phyloP scores from a whole-genome alignment of 768 basidiomycete genomes.

The Mycena capillaripes region DNA sequence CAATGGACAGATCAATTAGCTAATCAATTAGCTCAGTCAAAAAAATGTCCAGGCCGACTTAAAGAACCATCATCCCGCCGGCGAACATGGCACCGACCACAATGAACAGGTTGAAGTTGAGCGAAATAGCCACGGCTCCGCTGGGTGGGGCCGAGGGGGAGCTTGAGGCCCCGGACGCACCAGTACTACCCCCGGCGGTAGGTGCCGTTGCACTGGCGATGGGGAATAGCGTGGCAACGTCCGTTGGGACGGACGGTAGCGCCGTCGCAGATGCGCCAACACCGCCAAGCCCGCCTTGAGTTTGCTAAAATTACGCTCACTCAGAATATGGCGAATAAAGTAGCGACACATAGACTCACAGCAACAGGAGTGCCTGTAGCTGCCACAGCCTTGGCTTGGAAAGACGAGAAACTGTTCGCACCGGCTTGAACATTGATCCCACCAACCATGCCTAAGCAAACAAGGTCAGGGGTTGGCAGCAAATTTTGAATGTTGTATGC shows the following conservation, averaged over 20 bases:
- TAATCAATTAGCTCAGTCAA: no score
- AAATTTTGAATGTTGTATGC: constrained; percentile 24
- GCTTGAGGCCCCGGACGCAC: background rate
- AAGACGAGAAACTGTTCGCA: constrained; percentile 55
- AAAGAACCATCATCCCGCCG: no score
- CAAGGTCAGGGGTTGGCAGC: constrained; percentile 46
- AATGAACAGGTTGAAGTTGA: no score
- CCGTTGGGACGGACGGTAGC: constrained; percentile 52
- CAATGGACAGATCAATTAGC: no score
- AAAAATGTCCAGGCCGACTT: no score
- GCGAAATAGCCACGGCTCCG: no score
- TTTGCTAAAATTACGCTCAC: constrained; percentile 53
- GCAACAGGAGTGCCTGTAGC: background rate
- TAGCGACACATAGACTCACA: background rate
- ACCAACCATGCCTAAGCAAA: constrained; percentile 59
- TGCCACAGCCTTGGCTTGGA: constrained; percentile 40
- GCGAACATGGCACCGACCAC: no score
- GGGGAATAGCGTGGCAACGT: constrained; percentile 35
- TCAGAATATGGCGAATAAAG: background rate
- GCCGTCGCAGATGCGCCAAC: constrained; percentile 64
- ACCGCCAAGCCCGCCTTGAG: constrained; percentile 57
- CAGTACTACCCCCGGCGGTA: background rate
- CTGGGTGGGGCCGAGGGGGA: no score
- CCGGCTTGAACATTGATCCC: constrained; percentile 66
- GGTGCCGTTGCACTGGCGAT: background rate